Percentiles rank a stretch among this genome's conserved stretches.
phyloP scores from a whole-genome alignment of 352 stramenopile genomes.

The Phytophthora europaea region DNA sequence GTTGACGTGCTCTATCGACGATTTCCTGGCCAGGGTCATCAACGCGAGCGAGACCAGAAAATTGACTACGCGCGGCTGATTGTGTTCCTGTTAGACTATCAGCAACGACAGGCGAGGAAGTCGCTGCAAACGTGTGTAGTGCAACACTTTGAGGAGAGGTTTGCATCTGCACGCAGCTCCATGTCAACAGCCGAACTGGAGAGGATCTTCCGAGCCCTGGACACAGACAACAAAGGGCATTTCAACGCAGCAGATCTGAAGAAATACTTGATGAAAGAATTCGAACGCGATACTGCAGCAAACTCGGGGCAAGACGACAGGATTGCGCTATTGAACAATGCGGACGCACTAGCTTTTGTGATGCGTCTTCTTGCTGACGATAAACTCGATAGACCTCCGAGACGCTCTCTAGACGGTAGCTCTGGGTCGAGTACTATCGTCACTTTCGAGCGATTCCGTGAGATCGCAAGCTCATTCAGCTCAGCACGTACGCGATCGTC shows the following conservation, averaged over 20 bases:
- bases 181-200: constrained; percentile 45
- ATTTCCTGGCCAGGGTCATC: constrained; percentile 33
- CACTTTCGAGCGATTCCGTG: constrained; percentile 33
- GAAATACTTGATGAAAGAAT: constrained; percentile 16
- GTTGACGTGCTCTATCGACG: constrained; percentile 46
- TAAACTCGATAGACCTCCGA: background rate
- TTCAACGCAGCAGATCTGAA: constrained; percentile 55
- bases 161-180: constrained; percentile 4
- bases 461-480: constrained; percentile 17
- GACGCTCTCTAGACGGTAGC: background rate
- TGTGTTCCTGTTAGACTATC: constrained; percentile 55
- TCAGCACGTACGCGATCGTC: background rate
- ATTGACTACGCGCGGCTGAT: constrained; percentile 65
- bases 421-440: constrained; percentile 3
- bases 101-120: constrained; percentile 38
- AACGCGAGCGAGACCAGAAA: background rate
- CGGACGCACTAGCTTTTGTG: constrained; percentile 27
- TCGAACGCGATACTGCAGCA: background rate
- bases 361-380: constrained; percentile 24
- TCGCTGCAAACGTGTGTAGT: constrained; percentile 37
- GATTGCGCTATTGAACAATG: constrained; percentile 19
- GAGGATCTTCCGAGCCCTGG: constrained; percentile 44
- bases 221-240: constrained; percentile 53
- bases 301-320: background rate
- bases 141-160: constrained; percentile 31